Percentiles rank a stretch among this genome's conserved stretches.
Conservation (phyloP, 768 basidiomycete genomes). For the Boletus eberwhitei region DNA sequence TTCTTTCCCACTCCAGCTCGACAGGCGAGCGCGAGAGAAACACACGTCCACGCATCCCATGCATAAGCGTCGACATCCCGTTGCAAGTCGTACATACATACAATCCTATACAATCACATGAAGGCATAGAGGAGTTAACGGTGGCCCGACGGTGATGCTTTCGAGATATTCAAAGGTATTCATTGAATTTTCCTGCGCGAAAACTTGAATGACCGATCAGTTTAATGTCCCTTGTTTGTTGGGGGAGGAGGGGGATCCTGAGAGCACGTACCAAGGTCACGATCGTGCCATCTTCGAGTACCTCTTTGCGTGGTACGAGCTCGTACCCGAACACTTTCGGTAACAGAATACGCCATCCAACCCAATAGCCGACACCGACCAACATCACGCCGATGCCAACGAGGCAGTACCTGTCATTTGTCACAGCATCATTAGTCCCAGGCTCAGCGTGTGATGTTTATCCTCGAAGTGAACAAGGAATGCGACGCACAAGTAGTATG, state of each 20-base stretch:
- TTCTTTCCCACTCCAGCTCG: neutral
- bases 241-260: slow-evolving; percentile 12
- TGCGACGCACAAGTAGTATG: slow-evolving; percentile 47
- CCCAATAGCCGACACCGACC: slow-evolving; percentile 52
- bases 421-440: neutral
- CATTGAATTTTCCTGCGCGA: slow-evolving; percentile 7
- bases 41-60: neutral
- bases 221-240: too few relatives aligned
- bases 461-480: neutral
- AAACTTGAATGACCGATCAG: slow-evolving; percentile 7
- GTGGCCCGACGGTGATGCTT: neutral
- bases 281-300: slow-evolving; percentile 49
- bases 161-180: neutral
- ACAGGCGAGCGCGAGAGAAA: neutral
- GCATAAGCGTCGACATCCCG: neutral
- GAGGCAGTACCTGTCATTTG: slow-evolving; percentile 43
- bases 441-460: slow-evolving; percentile 37
- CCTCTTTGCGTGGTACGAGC: slow-evolving; percentile 47
- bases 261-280: slow-evolving; percentile 45
- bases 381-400: slow-evolving; percentile 50
- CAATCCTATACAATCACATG: neutral
- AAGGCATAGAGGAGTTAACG: neutral
- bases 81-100: neutral
- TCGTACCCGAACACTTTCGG: slow-evolving; percentile 48
- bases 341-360: slow-evolving; percentile 47